phyloP scores from a whole-genome alignment of 495 filamentous ascomycete species.

The Penicilliopsis zonata region DNA sequence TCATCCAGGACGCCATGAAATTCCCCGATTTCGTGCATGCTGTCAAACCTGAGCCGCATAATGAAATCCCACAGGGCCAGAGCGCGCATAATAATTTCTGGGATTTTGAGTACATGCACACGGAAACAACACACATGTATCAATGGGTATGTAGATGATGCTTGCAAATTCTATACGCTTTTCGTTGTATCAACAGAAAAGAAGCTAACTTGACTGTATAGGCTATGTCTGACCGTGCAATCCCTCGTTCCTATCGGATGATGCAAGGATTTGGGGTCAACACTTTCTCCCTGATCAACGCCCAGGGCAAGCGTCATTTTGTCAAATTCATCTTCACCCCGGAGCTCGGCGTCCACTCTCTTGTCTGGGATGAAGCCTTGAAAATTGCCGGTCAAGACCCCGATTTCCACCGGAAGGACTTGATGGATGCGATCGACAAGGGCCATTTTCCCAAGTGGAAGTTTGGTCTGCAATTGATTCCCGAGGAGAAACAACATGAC shows the following conservation, averaged over 20 bases:
- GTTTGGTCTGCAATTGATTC: constrained; percentile 68
- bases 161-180: too few species aligned
- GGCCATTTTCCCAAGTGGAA: constrained; percentile 66
- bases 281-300: constrained; percentile 55
- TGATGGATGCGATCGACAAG: constrained; percentile 56
- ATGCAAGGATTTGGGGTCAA: constrained; percentile 78
- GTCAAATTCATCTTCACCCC: constrained; percentile 67
- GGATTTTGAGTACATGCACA: constrained; percentile 43
- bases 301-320: constrained; percentile 49
- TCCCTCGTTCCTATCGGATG: constrained; percentile 62
- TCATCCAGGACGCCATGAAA: constrained; percentile 62
- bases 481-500: constrained; percentile 57
- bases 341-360: constrained; percentile 57
- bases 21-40: constrained; percentile 68
- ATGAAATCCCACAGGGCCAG: constrained; percentile 53
- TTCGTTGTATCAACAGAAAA: neutral
- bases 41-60: constrained; percentile 73
- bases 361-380: constrained; percentile 68
- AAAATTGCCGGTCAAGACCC: constrained; percentile 63
- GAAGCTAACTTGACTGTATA: neutral
- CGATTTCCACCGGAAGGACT: constrained; percentile 67
- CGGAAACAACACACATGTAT: constrained; percentile 75
- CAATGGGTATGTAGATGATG: constrained; percentile 65
- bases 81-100: constrained; percentile 53
- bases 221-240: constrained; percentile 29